phyloP scores from a whole-genome alignment of 805 yeast genomes.

The Kazachstania martiniae region DNA sequence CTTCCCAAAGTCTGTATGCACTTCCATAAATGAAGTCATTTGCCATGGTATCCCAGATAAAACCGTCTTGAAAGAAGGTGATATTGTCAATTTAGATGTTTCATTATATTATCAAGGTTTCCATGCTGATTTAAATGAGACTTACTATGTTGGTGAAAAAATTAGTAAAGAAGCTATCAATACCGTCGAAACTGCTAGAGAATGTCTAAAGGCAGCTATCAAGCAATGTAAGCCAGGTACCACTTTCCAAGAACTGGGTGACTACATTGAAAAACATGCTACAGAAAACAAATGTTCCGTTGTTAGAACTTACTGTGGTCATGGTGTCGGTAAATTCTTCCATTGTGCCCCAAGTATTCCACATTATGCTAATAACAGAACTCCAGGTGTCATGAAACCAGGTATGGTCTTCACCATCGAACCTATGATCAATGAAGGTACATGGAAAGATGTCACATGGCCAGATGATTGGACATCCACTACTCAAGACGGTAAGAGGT shows the following conservation, averaged over 20 bases:
- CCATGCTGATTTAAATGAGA: constrained; percentile 93
- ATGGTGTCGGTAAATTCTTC: constrained; percentile 79
- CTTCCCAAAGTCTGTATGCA: constrained; percentile 86
- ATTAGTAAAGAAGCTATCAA: constrained; percentile 59
- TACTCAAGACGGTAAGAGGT: constrained; percentile 78
- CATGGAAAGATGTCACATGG: constrained; percentile 75
- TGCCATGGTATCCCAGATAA: constrained; percentile 98
- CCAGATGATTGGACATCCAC: constrained; percentile 97
- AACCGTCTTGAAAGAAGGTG: constrained; percentile 82
- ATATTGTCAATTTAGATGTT: constrained; percentile 84
- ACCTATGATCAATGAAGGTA: constrained; percentile 89
- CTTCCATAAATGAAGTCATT: constrained; percentile 87
- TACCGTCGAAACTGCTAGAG: constrained; percentile 86
- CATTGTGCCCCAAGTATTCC: constrained; percentile 91
- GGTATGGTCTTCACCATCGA: constrained; percentile 96
- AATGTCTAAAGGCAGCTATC: constrained; percentile 76
- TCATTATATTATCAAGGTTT: constrained; percentile 76
- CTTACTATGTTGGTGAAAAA: constrained; percentile 89
- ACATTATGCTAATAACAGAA: constrained; percentile 88
- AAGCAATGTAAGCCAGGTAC: constrained; percentile 82
- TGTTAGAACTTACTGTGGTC: constrained; percentile 87
- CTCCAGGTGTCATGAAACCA: constrained; percentile 86
- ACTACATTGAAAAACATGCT: constrained; percentile 81
- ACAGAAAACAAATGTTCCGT: constrained; percentile 68
- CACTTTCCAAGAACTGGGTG: constrained; percentile 78